Percentiles rank a stretch among this genome's conserved stretches.
phyloP scores from a whole-genome alignment of 2,329 filamentous ascomycete species.

The Aureobasidium sp. region DNA sequence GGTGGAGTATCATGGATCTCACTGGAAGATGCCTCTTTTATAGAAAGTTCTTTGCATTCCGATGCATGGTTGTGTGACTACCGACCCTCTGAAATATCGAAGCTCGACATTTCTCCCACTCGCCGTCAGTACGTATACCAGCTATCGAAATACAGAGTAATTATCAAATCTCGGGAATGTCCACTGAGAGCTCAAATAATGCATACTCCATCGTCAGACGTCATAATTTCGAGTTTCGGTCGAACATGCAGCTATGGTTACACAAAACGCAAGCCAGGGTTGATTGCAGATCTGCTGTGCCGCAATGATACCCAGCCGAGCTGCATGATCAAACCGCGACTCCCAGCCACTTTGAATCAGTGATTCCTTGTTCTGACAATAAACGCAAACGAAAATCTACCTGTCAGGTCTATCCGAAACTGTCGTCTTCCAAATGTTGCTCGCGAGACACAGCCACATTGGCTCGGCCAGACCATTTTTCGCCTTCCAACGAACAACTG shows the following conservation, averaged over 20 bases:
- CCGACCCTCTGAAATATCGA: not conserved
- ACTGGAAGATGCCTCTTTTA: not conserved
- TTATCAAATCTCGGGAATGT: not conserved
- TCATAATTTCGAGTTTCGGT: too few relatives aligned
- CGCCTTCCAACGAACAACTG: too few relatives aligned
- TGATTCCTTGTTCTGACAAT: not conserved
- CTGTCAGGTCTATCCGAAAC: not conserved
- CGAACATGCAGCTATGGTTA: not conserved
- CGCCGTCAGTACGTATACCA: not conserved
- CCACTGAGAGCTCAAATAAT: not conserved
- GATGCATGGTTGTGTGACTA: not conserved
- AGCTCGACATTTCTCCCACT: not conserved
- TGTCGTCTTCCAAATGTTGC: not conserved
- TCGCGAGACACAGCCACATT: not conserved
- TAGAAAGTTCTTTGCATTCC: not conserved
- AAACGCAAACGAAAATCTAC: too few relatives aligned
- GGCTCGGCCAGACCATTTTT: not conserved
- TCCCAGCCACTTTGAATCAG: not conserved
- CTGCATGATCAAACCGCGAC: not conserved
- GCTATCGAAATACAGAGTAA: not conserved
- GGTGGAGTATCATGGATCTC: not conserved
- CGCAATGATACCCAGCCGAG: not conserved
- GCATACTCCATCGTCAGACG: not conserved
- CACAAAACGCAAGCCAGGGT: not conserved
- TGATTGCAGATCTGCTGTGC: not conserved